Conservation (phyloP, 371 early-diverging fungal species). For the Mucor racemosus region DNA sequence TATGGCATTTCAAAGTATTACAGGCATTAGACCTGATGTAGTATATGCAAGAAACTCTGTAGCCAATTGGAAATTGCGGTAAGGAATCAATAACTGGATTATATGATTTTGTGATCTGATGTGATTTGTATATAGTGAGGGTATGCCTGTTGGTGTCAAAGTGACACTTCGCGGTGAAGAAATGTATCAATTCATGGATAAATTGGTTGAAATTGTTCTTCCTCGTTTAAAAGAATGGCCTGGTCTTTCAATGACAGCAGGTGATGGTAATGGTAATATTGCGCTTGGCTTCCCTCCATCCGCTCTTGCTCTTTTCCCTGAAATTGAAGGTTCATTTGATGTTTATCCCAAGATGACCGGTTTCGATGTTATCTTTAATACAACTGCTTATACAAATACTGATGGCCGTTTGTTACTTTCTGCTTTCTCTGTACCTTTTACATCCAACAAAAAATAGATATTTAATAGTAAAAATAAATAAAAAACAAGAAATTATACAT, state of each 20-base stretch:
- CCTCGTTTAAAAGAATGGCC: constrained; percentile 94
- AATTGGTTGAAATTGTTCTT: constrained; percentile 90
- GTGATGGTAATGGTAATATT: constrained; percentile 86
- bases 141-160: constrained; percentile 90
- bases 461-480: not conserved
- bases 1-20: constrained; percentile 90
- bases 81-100: constrained; percentile 30
- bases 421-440: constrained; percentile 92
- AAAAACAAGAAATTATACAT: not conserved
- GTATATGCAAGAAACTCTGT: constrained; percentile 83
- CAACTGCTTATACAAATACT: constrained; percentile 81
- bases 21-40: constrained; percentile 82
- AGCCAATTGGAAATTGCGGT: constrained; percentile 83
- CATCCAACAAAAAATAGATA: constrained; percentile 15
- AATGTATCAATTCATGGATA: constrained; percentile 95
- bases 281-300: constrained; percentile 84
- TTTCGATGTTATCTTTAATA: constrained; percentile 84
- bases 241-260: constrained; percentile 76
- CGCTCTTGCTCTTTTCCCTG: constrained; percentile 91
- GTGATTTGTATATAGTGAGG: constrained; percentile 46
- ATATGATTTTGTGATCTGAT: not conserved
- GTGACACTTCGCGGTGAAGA: constrained; percentile 81
- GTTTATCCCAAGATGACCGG: constrained; percentile 89
- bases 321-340: constrained; percentile 95
- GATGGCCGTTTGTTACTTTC: constrained; percentile 87